Evolutionary conservation across 2,329 filamentous ascomycete genomes (phyloP).

Genomic region (Colletotrichum chlorophyti): DNA sequence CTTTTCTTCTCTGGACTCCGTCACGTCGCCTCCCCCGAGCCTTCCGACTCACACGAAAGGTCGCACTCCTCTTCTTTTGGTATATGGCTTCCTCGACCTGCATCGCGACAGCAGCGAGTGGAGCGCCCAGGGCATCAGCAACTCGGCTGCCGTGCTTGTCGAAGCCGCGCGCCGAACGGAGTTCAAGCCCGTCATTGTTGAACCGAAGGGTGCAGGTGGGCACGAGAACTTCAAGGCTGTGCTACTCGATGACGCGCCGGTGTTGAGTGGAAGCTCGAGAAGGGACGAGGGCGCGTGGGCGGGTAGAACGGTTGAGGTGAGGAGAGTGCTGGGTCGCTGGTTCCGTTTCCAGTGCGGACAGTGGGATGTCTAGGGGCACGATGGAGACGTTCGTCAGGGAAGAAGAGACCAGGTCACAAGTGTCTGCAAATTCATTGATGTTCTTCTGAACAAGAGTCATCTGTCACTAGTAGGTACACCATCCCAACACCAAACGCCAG

Average conservation of each 20-base stretch:
- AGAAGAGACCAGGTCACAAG: background rate
- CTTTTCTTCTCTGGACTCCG: constrained; percentile 48
- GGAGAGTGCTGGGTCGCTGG: constrained; percentile 69
- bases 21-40: constrained; percentile 44
- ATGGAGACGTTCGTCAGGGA: background rate
- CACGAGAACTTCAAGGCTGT: constrained; percentile 43
- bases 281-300: constrained; percentile 62
- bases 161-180: constrained; percentile 60
- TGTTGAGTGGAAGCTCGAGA: constrained; percentile 64
- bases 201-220: constrained; percentile 45
- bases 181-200: constrained; percentile 54
- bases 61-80: constrained; percentile 55
- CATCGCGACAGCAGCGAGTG: constrained; percentile 76
- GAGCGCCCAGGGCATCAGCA: constrained; percentile 75
- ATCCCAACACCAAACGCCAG: constrained; percentile 44
- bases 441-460: background rate
- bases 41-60: constrained; percentile 20
- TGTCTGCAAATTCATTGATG: background rate
- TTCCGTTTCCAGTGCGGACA: constrained; percentile 58
- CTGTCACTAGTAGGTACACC: background rate
- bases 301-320: constrained; percentile 64
- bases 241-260: constrained; percentile 61
- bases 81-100: constrained; percentile 70
- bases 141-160: constrained; percentile 66
- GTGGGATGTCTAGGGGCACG: constrained; percentile 36